Evolutionary conservation across 345 rosid genomes (phyloP), one percentile per base, ranked within the genome.

Genomic region (Litchi chinensis): DNA sequence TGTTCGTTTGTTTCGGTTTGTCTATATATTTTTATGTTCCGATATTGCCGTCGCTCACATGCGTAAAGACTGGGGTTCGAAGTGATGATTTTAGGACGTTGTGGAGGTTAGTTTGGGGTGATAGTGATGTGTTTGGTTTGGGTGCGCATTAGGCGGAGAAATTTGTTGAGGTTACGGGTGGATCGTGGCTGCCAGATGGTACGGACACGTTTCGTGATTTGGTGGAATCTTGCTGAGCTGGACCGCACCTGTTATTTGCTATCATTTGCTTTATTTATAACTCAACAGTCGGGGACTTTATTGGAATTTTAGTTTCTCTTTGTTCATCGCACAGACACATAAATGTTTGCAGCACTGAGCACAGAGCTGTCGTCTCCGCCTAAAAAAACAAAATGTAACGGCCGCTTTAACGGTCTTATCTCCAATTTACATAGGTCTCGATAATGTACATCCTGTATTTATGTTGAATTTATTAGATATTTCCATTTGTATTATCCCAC

Each of bases 141-240:
- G 39, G 75, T 76, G 76, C 78, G 78, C 60, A 50, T 40, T 54
- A 76, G 71, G 66, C 68, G 62, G 77, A 26, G 65, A n/a, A 48
- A 7, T 64, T 65, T 3, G 59, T 22, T 62, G 75, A 12, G 37
- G 24, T 63, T 32, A 69, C 39, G 37, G 81, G 65, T 32, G 50
- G 79, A 78, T 76, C 56, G 44, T 80, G 84, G 37, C 82, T 79
- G 83, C 63, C 48, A 0, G 82, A 70, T 70, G 32, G 22, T 69
- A 24, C n/a, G 32, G 70, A 62, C 54, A 32, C 5, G 41, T 1
- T 37, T 76, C 62, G 66, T 82, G 73, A 71, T 80, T 50, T 8
- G 48, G n/a, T 63, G 63, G 79, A 66, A 63, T 81, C 74, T 60
- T 73, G 70, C 63, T 74, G 82, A 83, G 88, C 81, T 86, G 86